These are phyloP conservation scores for Chrysanthemum seticuspe DNA, from an alignment of 129 eudicot species.

Conservation along the genomic window DNA sequence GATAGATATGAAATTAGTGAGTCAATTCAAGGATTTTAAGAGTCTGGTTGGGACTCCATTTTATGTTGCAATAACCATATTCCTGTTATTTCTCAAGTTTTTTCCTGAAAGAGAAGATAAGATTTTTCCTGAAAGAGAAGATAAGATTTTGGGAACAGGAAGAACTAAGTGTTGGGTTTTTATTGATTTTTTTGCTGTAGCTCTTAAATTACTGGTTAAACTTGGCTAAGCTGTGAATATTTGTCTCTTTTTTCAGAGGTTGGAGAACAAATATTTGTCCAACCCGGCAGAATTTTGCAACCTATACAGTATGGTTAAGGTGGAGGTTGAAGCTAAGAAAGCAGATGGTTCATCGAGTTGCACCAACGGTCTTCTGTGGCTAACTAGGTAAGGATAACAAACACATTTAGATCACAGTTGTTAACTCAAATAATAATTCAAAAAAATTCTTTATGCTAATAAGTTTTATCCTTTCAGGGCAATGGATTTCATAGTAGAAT, in stretches of 20 bases:
- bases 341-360: constrained; percentile 84
- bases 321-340: constrained; percentile 78
- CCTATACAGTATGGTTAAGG: constrained; percentile 67
- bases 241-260: constrained; percentile 46
- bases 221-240: constrained; percentile 3
- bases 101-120: background rate
- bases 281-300: constrained; percentile 69
- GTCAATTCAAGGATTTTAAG: background rate
- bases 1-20: constrained; percentile 7
- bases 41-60: background rate
- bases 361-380: constrained; percentile 89
- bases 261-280: constrained; percentile 65
- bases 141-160: background rate
- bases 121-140: background rate
- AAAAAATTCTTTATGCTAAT: constrained; percentile 10
- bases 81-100: background rate
- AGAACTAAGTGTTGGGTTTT: background rate
- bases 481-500: constrained; percentile 80
- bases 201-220: background rate
- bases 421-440: background rate
- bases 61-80: background rate
- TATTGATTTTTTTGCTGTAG: background rate
- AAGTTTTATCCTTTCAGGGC: constrained; percentile 51
- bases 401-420: background rate
- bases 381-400: constrained; percentile 57